phyloP scores from a whole-genome alignment of 2,329 filamentous ascomycete species.

The Emericellopsis cladophorae region DNA sequence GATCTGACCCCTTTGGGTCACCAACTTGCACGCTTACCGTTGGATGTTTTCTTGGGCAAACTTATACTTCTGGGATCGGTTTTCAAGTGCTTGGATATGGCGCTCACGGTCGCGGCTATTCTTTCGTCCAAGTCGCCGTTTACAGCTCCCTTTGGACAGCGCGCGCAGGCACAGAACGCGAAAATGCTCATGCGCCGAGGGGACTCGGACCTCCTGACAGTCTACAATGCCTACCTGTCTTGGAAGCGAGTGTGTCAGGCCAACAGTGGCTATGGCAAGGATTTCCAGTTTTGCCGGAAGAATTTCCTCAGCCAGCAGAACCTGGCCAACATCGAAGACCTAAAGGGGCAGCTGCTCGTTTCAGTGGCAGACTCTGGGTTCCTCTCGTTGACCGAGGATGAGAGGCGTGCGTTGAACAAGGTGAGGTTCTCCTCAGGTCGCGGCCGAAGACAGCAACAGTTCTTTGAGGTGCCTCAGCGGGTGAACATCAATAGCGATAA shows the following conservation, averaged over 20 bases:
- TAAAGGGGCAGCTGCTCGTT: slow-evolving; percentile 82
- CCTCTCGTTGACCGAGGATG: slow-evolving; percentile 59
- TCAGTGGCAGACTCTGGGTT: slow-evolving; percentile 80
- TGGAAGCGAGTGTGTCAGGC: slow-evolving; percentile 72
- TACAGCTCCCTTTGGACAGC: slow-evolving; percentile 71
- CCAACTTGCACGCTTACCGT: slow-evolving; percentile 75
- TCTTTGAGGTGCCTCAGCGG: slow-evolving; percentile 70
- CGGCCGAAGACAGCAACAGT: slow-evolving; percentile 53
- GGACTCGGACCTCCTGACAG: slow-evolving; percentile 83
- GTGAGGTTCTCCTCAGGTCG: slow-evolving; percentile 45
- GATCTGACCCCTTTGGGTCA: slow-evolving; percentile 77
- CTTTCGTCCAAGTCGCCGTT: slow-evolving; percentile 93
- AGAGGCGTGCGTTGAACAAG: slow-evolving; percentile 56
- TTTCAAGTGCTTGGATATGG: slow-evolving; percentile 85
- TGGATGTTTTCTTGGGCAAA: slow-evolving; percentile 93
- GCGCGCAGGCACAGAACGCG: slow-evolving; percentile 69
- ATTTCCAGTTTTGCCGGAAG: slow-evolving; percentile 86
- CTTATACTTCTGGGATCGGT: slow-evolving; percentile 76
- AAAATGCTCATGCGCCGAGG: slow-evolving; percentile 68
- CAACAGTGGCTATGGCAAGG: slow-evolving; percentile 48
- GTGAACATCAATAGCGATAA: slow-evolving; percentile 69
- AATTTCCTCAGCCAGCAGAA: slow-evolving; percentile 88
- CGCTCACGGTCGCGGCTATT: slow-evolving; percentile 83
- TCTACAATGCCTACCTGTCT: slow-evolving; percentile 83
- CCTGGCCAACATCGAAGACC: slow-evolving; percentile 82